phyloP scores from a whole-genome alignment of 495 filamentous ascomycete species.

The Neurospora sp. region DNA sequence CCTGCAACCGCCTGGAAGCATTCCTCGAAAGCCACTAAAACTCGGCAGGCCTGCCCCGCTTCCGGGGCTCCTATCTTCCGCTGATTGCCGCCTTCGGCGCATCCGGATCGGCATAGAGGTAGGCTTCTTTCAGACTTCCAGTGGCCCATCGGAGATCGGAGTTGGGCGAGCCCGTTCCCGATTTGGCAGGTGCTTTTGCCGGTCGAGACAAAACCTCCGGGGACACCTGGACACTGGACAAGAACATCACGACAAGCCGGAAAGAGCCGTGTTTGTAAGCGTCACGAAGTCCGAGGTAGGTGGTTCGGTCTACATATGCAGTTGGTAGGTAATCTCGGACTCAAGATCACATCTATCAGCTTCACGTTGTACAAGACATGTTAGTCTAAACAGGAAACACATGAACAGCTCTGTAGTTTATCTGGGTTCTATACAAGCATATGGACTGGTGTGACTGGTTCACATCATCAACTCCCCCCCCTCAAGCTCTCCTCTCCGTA shows the following conservation, averaged over 20 bases:
- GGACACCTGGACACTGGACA: not conserved
- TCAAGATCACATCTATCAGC: not conserved
- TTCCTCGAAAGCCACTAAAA: not conserved
- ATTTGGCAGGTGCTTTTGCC: not conserved
- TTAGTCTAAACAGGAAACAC: not conserved
- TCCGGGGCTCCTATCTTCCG: not conserved
- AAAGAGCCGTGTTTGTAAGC: not conserved
- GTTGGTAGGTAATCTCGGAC: not conserved
- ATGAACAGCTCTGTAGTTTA: not conserved
- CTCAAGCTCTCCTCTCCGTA: not conserved
- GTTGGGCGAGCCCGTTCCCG: not conserved
- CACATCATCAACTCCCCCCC: not conserved
- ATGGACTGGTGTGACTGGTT: not conserved
- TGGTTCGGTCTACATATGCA: not conserved
- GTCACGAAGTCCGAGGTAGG: not conserved
- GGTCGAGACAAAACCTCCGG: not conserved
- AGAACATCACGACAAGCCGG: not conserved
- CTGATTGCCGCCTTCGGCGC: not conserved
- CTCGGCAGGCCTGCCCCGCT: not conserved
- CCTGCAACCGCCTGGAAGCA: not conserved
- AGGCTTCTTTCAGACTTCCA: not conserved
- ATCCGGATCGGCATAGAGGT: not conserved
- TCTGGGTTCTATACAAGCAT: not conserved
- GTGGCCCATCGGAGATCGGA: not conserved
- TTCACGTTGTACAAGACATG: not conserved